Conservation (phyloP, 495 filamentous ascomycete species). For the Neurospora intermedia region DNA sequence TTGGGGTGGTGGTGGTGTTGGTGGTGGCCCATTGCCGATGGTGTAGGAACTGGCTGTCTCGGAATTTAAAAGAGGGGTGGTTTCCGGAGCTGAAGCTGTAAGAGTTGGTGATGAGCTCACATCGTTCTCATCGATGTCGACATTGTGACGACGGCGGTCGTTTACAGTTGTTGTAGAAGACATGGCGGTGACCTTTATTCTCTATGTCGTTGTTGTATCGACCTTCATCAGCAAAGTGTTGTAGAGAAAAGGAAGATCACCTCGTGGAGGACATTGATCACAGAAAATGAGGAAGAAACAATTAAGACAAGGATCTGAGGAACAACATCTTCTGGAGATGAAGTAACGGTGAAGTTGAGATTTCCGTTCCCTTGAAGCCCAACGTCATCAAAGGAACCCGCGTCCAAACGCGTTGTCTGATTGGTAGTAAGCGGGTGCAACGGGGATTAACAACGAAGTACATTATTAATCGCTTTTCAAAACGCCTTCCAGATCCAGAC, state of each 20-base stretch:
- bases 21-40: constrained; percentile 7
- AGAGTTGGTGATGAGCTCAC: constrained; percentile 12
- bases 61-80: constrained; percentile 29
- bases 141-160: neutral
- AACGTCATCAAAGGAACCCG: neutral
- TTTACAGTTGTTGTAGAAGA: neutral
- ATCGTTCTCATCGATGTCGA: neutral
- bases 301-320: neutral
- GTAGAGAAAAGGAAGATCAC: neutral
- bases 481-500: neutral
- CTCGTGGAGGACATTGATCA: neutral
- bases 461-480: neutral
- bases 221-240: neutral
- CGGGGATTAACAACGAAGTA: neutral
- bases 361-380: neutral
- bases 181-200: neutral
- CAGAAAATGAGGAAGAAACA: neutral
- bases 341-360: neutral
- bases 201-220: neutral
- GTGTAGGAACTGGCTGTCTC: constrained; percentile 16
- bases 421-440: neutral
- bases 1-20: neutral
- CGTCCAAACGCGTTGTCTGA: neutral
- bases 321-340: neutral
- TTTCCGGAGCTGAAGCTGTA: constrained; percentile 18